Base-by-base conservation (phyloP, 2,329 filamentous ascomycete species). In the Clonostachys solani region DNA sequence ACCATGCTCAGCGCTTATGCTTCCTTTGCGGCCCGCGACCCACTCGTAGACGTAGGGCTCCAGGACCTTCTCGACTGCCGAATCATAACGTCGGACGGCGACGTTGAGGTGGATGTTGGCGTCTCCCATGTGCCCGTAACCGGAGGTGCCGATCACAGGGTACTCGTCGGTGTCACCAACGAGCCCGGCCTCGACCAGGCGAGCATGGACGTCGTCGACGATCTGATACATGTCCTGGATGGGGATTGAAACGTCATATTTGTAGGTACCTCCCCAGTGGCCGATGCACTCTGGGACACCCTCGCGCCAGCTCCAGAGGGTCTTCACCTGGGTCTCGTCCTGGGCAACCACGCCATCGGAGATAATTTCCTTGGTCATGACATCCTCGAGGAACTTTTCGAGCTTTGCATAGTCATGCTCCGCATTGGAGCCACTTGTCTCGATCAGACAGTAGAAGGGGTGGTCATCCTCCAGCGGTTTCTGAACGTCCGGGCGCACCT, bases 41-140 rank as follows among this genome's bases (percentile, higher is more conserved):
- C 94, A 99, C 71, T 99, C 91, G 63, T 96, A 99, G 19, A 99
- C 89, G 71, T 87, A 99, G 1, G 95, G 94, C 73, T 99, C 94
- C 37, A 99, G 78, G 23, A 81, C 75, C 67, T 88, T 81, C 71
- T 99, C 94, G 23, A 99, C 89, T 48, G 81, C 76, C 69, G 92
- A 88, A 67, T 94, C 89, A 67, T 94, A 97, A 51, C 85, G 74
- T 51, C 92, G 75, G 16, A 89, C 87, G 2, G 88, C 80, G 34
- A 99, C 81, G 67, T 99, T 99, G 55, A 99, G 76, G 69, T 99
- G 95, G 54, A 99, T 70, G 68, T 99, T 99, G 5, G 87, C 84
- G 68, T 99, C 94, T 37, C 94, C 95, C 92, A 99, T 97, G 66
- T 99, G 94, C 34, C 94, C 94, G 62, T 96, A 99, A 17, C 94